Conservation (phyloP, 208 protist species). For the Wallacemonas sp. region DNA sequence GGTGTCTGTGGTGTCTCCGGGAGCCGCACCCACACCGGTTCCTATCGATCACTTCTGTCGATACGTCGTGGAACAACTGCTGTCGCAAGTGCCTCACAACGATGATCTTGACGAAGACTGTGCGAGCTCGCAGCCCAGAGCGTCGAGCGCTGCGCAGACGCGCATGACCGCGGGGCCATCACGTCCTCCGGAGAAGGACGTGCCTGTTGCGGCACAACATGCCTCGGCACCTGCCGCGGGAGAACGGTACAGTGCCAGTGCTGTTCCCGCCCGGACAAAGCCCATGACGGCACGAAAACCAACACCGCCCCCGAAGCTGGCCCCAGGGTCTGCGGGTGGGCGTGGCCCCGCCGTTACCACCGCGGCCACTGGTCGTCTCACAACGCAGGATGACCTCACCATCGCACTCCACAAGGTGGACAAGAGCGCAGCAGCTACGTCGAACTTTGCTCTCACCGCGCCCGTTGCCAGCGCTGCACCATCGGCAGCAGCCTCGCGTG, state of each 20-base stretch:
- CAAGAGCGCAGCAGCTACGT: too few species aligned
- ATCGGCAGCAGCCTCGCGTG: not conserved
- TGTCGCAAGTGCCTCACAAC: not conserved
- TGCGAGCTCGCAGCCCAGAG: too few species aligned
- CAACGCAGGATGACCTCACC: not conserved
- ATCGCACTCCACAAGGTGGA: too few species aligned
- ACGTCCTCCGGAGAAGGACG: not conserved
- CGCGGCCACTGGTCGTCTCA: not conserved
- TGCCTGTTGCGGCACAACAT: not conserved
- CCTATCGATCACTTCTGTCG: conserved; percentile 66
- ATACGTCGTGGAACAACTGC: conserved; percentile 38
- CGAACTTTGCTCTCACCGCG: too few species aligned
- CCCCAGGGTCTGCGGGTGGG: not conserved
- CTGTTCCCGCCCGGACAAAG: not conserved
- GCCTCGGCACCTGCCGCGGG: not conserved
- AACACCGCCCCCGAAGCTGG: conserved; percentile 1
- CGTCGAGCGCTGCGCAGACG: too few species aligned
- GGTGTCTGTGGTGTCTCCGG: conserved; percentile 8
- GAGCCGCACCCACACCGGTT: conserved; percentile 27
- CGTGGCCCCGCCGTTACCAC: not conserved
- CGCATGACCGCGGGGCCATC: not conserved
- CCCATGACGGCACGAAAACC: not conserved
- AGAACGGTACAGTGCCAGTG: not conserved
- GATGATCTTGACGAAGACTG: not conserved
- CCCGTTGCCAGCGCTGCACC: too few species aligned